phyloP scores from a whole-genome alignment of 2,329 filamentous ascomycete genomes.

The Sporothrix brasiliensis region DNA sequence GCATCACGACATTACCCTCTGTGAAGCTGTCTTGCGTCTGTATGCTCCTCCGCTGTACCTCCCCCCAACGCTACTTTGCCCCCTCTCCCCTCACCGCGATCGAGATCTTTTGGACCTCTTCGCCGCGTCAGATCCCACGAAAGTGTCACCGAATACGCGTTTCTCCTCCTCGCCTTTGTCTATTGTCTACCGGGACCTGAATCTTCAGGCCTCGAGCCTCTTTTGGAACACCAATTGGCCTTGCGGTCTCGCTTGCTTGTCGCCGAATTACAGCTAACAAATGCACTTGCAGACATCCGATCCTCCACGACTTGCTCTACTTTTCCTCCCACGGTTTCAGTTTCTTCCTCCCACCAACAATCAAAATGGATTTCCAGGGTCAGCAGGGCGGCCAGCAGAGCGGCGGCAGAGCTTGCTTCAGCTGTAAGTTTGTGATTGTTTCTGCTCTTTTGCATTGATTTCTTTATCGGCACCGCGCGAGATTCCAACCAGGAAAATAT shows the following conservation, averaged over 20 bases:
- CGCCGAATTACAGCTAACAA: slow-evolving; percentile 16
- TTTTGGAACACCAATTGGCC: background rate
- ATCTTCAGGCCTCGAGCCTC: background rate
- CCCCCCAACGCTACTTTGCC: background rate
- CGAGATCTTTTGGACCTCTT: slow-evolving; percentile 2
- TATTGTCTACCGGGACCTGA: no score
- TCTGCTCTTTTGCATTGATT: slow-evolving; percentile 1
- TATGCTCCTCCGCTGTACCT: background rate
- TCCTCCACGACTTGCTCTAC: slow-evolving; percentile 4
- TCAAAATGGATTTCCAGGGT: slow-evolving; percentile 38
- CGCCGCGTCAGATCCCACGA: slow-evolving; percentile 22
- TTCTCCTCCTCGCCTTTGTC: background rate
- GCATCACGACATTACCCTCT: background rate
- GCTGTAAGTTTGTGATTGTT: slow-evolving; percentile 36
- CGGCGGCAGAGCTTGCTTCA: slow-evolving; percentile 38
- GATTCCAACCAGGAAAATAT: slow-evolving; percentile 16
- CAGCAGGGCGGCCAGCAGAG: slow-evolving; percentile 30
- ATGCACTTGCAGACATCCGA: background rate
- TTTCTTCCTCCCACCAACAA: slow-evolving; percentile 15
- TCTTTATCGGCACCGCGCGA: background rate
- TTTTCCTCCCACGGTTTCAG: background rate
- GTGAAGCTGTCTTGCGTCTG: background rate
- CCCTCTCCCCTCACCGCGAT: slow-evolving; percentile 10
- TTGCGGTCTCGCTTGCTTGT: background rate
- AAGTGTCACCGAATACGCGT: slow-evolving; percentile 2